Base-by-base conservation (phyloP, 257 asterid genomes). In the Jaltomata sinuosa region DNA sequence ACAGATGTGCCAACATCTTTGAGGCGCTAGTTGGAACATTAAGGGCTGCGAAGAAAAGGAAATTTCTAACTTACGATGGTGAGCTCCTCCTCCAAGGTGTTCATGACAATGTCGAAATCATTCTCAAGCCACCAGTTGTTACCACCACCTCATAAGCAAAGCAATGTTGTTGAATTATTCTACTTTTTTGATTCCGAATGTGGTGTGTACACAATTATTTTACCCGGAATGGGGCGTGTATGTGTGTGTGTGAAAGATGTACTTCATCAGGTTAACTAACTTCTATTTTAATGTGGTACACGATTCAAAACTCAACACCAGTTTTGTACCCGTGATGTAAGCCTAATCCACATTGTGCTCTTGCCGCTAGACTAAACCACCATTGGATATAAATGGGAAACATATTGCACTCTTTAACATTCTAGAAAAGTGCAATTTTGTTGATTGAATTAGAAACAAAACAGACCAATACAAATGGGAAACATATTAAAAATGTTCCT, bases 21-120 rank as follows among this genome's bases (percentile, higher is more conserved):
- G 98, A 97, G 90, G 98, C 98, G 76, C 92, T 97, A 27, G 98
- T 97, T 67, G 99, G 99, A 83, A 97, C 99, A 40, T 31, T 97
- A 74, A 97, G 98, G 32, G 99, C 99, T 42, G 99, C 97, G 2
- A 97, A 97, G 92, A 97, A 82, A 85, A 94, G 98, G 79, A 95
- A 95, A 83, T 9, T 95, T 22, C 38, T 97, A 38, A 88, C 98
- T 2, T 97, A 97, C 42, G 98, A 97, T 31, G 98, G 99, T 29
- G 99, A 97, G 86, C 87, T 97, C 45, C 92, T 97, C 80, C 85
- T 97, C 85, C 99, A 97, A 89, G 98, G 99, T 27, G 99, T 97
- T 81, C 98, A 97, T 64, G 98, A 95, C 77, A 95, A 97, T 74
- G 98, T 97, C 8, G 94, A 94, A 86, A 97, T 97, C 83, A 72